Evolutionary conservation across 139 green algal species (phyloP).

Genomic region (Micractinium conductrix): DNA sequence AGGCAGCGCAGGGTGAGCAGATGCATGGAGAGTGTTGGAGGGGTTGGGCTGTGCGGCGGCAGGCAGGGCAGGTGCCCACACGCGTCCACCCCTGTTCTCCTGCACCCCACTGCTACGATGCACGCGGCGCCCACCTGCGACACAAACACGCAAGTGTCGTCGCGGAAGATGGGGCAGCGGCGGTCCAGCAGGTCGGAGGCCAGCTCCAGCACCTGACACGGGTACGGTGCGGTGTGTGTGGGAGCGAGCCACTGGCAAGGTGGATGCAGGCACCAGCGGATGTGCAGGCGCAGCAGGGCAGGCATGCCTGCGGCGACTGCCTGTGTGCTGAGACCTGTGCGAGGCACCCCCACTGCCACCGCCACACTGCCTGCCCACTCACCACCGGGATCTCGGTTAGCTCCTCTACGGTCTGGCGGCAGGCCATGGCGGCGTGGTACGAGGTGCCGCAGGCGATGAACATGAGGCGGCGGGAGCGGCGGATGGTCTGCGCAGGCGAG

Average conservation of each 20-base stretch:
- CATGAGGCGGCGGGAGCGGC: conserved; percentile 83
- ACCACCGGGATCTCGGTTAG: conserved; percentile 60
- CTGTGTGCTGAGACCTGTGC: no score
- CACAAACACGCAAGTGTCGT: conserved; percentile 79
- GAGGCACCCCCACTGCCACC: no score
- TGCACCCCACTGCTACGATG: no score
- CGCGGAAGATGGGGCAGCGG: conserved; percentile 66
- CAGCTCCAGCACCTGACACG: conserved; percentile 82
- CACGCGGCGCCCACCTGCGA: conserved; percentile 19
- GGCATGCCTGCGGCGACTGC: no score
- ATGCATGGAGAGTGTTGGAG: neutral
- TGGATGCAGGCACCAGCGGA: no score
- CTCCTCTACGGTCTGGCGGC: conserved; percentile 67
- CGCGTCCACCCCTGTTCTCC: neutral
- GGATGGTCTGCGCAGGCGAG: conserved; percentile 72
- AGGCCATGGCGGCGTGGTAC: conserved; percentile 71
- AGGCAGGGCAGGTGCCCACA: neutral
- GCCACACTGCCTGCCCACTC: no score
- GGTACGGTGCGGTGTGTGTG: no score
- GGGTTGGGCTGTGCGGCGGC: neutral
- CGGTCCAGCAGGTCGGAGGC: conserved; percentile 77
- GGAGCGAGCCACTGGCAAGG: no score
- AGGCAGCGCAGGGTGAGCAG: neutral
- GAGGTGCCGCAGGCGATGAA: conserved; percentile 92
- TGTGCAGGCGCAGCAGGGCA: no score